These are phyloP conservation scores for Gossypium herbaceum DNA, from an alignment of 345 rosid genomes.

Conservation along the genomic window DNA sequence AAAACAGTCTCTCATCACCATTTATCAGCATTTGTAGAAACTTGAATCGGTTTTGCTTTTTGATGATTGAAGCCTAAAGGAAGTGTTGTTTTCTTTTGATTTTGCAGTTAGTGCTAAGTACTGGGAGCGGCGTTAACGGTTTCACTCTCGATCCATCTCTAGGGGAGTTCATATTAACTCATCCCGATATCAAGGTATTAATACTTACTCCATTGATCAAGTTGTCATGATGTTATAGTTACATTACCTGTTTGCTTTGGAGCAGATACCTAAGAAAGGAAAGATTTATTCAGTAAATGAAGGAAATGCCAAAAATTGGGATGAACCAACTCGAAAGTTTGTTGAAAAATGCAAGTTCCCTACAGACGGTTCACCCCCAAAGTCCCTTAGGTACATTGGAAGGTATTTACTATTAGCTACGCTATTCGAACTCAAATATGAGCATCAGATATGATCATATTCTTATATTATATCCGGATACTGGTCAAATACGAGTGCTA, in stretches of 20 bases:
- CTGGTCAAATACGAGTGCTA: background rate
- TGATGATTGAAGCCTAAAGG: background rate
- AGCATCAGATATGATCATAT: background rate
- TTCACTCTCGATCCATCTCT: conserved; percentile 76
- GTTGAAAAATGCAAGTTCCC: conserved; percentile 70
- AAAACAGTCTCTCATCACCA: background rate
- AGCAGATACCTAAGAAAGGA: conserved; percentile 66
- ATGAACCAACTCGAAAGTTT: conserved; percentile 57
- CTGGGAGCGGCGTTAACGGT: conserved; percentile 66
- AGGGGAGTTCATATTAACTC: conserved; percentile 78
- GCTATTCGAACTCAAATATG: background rate
- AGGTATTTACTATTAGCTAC: conserved; percentile 34
- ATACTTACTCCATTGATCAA: background rate
- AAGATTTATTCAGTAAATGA: conserved; percentile 74
- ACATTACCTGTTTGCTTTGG: background rate
- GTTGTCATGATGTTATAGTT: background rate
- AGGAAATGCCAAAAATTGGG: conserved; percentile 78
- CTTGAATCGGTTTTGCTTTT: background rate
- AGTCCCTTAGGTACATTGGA: conserved; percentile 68
- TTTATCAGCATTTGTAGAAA: background rate
- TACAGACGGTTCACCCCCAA: conserved; percentile 54
- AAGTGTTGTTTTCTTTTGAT: background rate
- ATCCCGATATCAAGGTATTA: conserved; percentile 32
- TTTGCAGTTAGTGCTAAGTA: conserved; percentile 62
- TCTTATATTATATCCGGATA: background rate